Base-by-base conservation (phyloP, 176 grass and related monocot genomes). In the Phoenix dactylifera region DNA sequence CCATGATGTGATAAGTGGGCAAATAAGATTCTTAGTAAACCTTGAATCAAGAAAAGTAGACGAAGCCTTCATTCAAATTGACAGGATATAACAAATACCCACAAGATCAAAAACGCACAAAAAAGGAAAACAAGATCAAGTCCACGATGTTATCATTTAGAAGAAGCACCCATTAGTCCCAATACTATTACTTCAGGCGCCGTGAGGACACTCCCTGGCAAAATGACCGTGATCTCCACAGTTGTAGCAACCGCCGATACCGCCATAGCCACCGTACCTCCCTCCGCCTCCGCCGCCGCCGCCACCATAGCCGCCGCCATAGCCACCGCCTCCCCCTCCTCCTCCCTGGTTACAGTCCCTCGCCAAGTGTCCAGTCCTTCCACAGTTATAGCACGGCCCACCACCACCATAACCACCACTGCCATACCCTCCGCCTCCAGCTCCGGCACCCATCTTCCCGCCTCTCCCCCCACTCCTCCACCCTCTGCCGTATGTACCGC, bases 171-270 rank as follows among this genome's bases (percentile, higher is more conserved):
- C 28, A 30, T 30, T 30, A 30, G 28, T 30, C 28, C 4, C 28
- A 6, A 30, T 30, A 30, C 35, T 44, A 44, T 44, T 44, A 10
- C 35, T 44, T 14, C 1, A 44, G 29, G 17, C 59, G 30, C 52
- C 54, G 22, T 28, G 59, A 65, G 63, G 73, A 24, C 73, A 76
- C 16, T 76, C 73, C 52, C 73, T 76, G 4, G 73, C 73, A 51
- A 65, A 76, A 76, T 76, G 73, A 6, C 73, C 73, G 29, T 49
- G 17, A 53, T 67, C 64, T 22, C 73, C 73, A 76, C 73, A 76
- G 59, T 65, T 66, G 22, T 66, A 76, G 24, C 73, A 76, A 15
- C 61, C 56, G 15, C 64, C 54, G 9, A 50, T 55, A 4, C 73
- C 64, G 4, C 59, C 71, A 25, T 44, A 44, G 7, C 35, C 10